These are phyloP conservation scores for Colletotrichum sidae DNA, from an alignment of 2,329 filamentous ascomycete species.

Conservation along the genomic window DNA sequence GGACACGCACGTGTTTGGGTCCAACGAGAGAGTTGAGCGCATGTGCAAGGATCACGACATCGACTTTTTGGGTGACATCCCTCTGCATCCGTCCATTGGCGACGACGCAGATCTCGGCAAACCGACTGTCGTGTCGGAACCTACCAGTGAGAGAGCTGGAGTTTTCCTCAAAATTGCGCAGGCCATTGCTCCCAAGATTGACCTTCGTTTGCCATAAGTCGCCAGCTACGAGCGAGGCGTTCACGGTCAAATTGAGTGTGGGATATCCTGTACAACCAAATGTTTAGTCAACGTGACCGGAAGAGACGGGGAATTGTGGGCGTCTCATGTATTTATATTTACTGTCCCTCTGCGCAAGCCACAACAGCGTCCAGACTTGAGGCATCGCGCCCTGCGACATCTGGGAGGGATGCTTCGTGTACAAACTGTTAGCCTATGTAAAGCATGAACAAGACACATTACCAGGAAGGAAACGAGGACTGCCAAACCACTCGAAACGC, in stretches of 20 bases:
- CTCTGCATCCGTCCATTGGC: conserved; percentile 86
- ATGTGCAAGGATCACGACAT: conserved; percentile 80
- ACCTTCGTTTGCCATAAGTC: conserved; percentile 24
- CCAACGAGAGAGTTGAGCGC: conserved; percentile 70
- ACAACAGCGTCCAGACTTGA: conserved; percentile 22
- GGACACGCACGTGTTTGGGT: conserved; percentile 82
- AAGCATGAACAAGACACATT: conserved; percentile 33
- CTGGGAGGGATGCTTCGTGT: conserved; percentile 26
- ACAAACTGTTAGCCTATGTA: conserved; percentile 37
- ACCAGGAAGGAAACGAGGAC: conserved; percentile 37
- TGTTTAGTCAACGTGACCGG: conserved; percentile 31
- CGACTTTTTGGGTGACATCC: conserved; percentile 88
- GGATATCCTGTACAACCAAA: conserved; percentile 36
- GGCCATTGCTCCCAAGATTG: conserved; percentile 60
- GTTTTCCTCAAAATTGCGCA: conserved; percentile 80
- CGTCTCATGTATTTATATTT: conserved; percentile 37
- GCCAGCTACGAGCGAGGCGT: neutral
- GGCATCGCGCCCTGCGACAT: conserved; percentile 16
- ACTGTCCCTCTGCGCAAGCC: conserved; percentile 13
- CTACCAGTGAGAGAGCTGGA: conserved; percentile 76
- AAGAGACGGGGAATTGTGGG: conserved; percentile 29
- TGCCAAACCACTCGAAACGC: conserved; percentile 34
- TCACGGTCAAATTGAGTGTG: conserved; percentile 8
- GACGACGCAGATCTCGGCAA: conserved; percentile 88
- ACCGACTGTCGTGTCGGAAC: conserved; percentile 90